phyloP scores from a whole-genome alignment of 805 yeast species.

The Saccharomyces kudriavzevii region DNA sequence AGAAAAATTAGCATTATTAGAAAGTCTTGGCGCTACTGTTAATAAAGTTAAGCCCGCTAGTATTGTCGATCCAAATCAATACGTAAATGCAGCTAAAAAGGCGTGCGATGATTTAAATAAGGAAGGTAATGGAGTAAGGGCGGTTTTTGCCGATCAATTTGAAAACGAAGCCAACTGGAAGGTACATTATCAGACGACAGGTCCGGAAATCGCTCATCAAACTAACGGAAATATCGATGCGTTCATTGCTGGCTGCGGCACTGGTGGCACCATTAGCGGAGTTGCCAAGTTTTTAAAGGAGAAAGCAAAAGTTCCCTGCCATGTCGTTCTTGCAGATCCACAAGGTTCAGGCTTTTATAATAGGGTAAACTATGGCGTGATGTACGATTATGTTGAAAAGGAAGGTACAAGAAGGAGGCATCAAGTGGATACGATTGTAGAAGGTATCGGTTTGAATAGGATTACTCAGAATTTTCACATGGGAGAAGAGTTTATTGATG shows the following conservation, averaged over 20 bases:
- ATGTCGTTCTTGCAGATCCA: constrained; percentile 79
- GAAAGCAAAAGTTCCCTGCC: constrained; percentile 38
- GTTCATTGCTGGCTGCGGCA: constrained; percentile 89
- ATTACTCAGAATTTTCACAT: constrained; percentile 70
- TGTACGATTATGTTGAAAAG: constrained; percentile 81
- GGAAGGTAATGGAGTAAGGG: constrained; percentile 35
- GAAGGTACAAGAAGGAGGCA: constrained; percentile 94
- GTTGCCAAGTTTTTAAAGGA: constrained; percentile 67
- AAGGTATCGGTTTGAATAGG: constrained; percentile 88
- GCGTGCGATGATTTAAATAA: constrained; percentile 46
- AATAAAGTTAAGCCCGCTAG: constrained; percentile 90
- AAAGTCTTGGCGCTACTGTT: constrained; percentile 70
- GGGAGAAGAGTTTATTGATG: constrained; percentile 68
- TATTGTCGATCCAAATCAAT: constrained; percentile 87
- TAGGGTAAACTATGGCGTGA: constrained; percentile 79
- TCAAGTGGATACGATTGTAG: constrained; percentile 91
- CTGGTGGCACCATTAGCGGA: constrained; percentile 97
- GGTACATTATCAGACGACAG: constrained; percentile 74
- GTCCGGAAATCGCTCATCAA: constrained; percentile 86
- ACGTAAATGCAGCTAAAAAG: constrained; percentile 76
- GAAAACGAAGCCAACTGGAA: constrained; percentile 90
- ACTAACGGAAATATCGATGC: constrained; percentile 56
- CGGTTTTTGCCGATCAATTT: constrained; percentile 90
- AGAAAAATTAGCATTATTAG: constrained; percentile 69
- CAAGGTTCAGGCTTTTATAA: constrained; percentile 91